Base-by-base conservation (phyloP, 1,139 yeast genomes). In the Magnusiomyces suaveolens region DNA sequence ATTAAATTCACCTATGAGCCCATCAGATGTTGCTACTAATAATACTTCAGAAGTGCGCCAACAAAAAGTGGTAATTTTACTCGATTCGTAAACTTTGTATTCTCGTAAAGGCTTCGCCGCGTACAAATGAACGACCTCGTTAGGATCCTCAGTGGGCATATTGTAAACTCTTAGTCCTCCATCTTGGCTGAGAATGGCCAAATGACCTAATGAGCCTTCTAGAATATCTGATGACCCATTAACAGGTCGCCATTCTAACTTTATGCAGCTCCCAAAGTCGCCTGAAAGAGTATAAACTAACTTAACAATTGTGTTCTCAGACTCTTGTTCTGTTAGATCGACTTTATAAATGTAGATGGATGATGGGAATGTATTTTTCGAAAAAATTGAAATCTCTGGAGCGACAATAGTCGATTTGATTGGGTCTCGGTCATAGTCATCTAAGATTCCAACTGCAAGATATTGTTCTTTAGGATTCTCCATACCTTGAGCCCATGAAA, bases 21-120 rank as follows among this genome's bases (percentile, higher is more conserved):
- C 97, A 55, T 80, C 79, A 0, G 75, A 69, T 6, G 83, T 76
- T 0, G 95, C 96, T 36, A 82, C 80, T 0, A 84, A 64, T 1
- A 88, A 63, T 8, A 69, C 72, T 1, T 75, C 71, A 2, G 73
- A 63, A 3, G 80, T 77, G 12, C 81, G 59, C 72, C 82, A 82
- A 61, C 81, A 85, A 60, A 75, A 78, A 20, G 81, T 69, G 0
- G 82, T 74, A 6, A 83, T 77, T n/a, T 62, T 54, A 36, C 26
- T 4, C 4, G 41, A 18, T 10, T 21, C 8, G 20, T n/a, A 8
- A 10, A 33, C 4, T 24, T 14, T 29, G 60, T 60, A 66, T 66
- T 68, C 62, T 20, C 67, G 62, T 18, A 75, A 70, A 1, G 76
- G 66, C 33, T 60, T 57, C 1, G 58, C 58, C 6, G 74, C 64